A percentile compares a stretch with the other conserved stretches of the same genome.
Conservation (phyloP, 495 filamentous ascomycete genomes). For the Astrothelium subdiscretum region DNA sequence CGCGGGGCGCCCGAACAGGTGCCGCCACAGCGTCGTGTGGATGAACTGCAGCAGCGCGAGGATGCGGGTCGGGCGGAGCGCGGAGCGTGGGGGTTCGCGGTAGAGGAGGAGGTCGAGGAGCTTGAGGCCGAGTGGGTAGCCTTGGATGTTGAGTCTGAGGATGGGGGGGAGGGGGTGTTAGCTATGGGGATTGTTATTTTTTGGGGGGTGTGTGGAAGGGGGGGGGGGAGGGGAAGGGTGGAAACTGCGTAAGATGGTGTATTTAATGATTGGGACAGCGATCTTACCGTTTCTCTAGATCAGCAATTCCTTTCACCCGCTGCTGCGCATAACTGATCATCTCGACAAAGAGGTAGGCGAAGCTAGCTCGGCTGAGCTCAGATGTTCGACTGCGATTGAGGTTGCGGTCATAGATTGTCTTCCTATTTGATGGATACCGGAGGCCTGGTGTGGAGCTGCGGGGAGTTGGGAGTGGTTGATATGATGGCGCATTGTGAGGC, state of each 20-base stretch:
- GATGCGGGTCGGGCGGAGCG: constrained; percentile 74
- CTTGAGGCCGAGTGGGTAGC: constrained; percentile 86
- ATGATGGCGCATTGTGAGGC: neutral
- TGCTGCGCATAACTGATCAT: constrained; percentile 95
- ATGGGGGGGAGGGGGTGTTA: constrained; percentile 1
- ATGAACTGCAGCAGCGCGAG: constrained; percentile 90
- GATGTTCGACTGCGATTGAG: constrained; percentile 76
- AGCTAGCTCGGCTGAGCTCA: constrained; percentile 82
- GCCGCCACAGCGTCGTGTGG: constrained; percentile 76
- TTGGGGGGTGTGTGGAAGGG: neutral
- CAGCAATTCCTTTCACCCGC: constrained; percentile 79
- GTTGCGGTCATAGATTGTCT: constrained; percentile 95
- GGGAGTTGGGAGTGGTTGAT: neutral
- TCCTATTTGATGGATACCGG: constrained; percentile 84
- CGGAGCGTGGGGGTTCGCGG: constrained; percentile 53
- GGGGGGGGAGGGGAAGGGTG: neutral
- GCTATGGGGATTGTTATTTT: neutral
- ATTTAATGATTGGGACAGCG: neutral
- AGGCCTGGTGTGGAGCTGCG: constrained; percentile 31
- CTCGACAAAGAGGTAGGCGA: constrained; percentile 91
- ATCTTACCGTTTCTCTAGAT: constrained; percentile 73
- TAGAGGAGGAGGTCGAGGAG: constrained; percentile 91
- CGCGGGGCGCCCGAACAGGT: constrained; percentile 81
- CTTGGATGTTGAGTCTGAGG: constrained; percentile 80
- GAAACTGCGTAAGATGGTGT: neutral